Evolutionary conservation across 768 basidiomycete genomes (phyloP).

Genomic region (Saitozyma podzolica): DNA sequence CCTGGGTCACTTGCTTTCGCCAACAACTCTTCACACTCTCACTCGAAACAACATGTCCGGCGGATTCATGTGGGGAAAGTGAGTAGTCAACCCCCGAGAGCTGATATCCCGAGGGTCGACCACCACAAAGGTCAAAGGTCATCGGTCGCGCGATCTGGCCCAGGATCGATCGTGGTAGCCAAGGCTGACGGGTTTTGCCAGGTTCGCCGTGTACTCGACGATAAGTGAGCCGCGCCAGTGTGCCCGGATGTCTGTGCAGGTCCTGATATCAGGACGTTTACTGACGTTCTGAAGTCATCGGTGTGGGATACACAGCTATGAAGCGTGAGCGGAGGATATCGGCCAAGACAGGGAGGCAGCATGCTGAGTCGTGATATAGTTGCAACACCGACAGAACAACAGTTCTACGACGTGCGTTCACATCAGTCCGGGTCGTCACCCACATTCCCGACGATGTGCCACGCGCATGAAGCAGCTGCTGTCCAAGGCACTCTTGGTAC

Average conservation of each 20-base stretch:
- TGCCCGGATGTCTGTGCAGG: no score
- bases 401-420: conserved; percentile 48
- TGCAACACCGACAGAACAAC: conserved; percentile 46
- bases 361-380: conserved; percentile 19
- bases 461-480: no score
- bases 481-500: neutral
- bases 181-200: conserved; percentile 3
- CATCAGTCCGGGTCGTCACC: neutral
- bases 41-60: conserved; percentile 16
- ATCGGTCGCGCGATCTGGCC: neutral
- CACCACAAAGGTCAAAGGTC: neutral
- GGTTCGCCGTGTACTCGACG: conserved; percentile 23
- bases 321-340: neutral
- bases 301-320: neutral
- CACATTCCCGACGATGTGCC: no score
- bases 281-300: no score
- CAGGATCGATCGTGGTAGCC: neutral
- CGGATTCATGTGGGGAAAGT: conserved; percentile 30
- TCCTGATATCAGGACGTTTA: no score
- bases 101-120: neutral
- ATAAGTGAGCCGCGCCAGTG: conserved; percentile 14
- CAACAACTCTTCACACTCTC: neutral
- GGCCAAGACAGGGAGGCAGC: conserved; percentile 38
- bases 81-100: conserved; percentile 3
- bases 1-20: neutral